Evolutionary conservation across 192 early-diverging fungal species (phyloP), one percentile per base, ranked within the genome.

Genomic region (Linnemannia elongata): DNA sequence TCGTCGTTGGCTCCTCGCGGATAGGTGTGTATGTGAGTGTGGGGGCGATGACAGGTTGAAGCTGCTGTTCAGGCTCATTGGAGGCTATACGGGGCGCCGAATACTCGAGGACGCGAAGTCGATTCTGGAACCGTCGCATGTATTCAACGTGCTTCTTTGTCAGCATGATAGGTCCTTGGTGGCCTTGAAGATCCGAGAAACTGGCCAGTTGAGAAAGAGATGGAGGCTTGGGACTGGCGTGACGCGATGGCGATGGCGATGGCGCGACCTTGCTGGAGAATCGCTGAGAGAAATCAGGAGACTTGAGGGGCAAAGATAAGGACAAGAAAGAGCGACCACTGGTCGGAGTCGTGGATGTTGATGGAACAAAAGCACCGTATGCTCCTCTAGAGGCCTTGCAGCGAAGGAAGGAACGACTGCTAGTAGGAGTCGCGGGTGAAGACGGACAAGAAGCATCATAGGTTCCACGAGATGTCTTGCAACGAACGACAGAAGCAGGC

Each of bases 381-480:
- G n/a, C 36, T 24, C 60, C 76, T 6, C 60, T 35, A 15, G 60
- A 39, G 27, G 76, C 47, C 60, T 45, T 77, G 42, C 76, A 77
- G 76, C 60, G 54, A 39, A 27, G 20, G 22, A 72, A 42, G n/a
- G 70, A 27, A 17, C 38, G 17, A 52, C 3, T 17, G 22, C 39
- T 38, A 2, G 41, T 5, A 17, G 76, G 39, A 3, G 57, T 41
- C 13, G 60, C 35, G 12, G 36, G 74, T 6, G 36, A n/a, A 38
- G 47, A 60, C 6, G 8, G n/a, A 41, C 39, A 72, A 39, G 38
- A 18, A 30, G 41, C 8, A 7, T 27, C 5, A 35, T 39, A 42
- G 6, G n/a, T 68, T n/a, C 60, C 76, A 1, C 76, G 54, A n/a
- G 76, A 77, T 27, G 76, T 77, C 42, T 45, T 77, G 42, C 76